A percentile compares a stretch with the other conserved stretches of the same genome.
Conservation (phyloP, 2,329 filamentous ascomycete genomes). For the Pseudogymnoascus destructans region DNA sequence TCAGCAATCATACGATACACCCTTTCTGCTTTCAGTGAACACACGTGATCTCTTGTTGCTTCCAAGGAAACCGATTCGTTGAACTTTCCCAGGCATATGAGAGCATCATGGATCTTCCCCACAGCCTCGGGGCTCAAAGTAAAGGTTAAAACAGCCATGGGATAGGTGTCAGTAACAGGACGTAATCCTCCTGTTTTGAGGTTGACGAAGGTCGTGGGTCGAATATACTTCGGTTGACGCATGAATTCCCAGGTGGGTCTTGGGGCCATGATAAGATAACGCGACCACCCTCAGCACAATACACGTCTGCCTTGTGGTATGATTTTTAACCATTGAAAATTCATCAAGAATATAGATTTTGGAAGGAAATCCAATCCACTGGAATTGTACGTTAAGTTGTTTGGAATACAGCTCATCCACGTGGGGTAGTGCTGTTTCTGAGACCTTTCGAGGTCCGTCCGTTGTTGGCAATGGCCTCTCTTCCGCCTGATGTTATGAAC, state of each 20-base stretch:
- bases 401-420: background rate
- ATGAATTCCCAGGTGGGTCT: background rate
- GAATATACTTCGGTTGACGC: background rate
- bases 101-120: slow-evolving; percentile 54
- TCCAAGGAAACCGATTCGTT: slow-evolving; percentile 68
- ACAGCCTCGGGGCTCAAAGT: slow-evolving; percentile 63
- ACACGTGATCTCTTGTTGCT: slow-evolving; percentile 53
- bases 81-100: slow-evolving; percentile 66
- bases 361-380: background rate
- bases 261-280: background rate
- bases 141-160: slow-evolving; percentile 55
- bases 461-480: slow-evolving; percentile 31
- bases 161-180: background rate
- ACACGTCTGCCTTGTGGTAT: background rate
- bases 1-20: slow-evolving; percentile 7
- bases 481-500: slow-evolving; percentile 40
- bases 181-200: background rate
- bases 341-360: background rate
- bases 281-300: background rate
- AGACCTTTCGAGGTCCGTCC: background rate
- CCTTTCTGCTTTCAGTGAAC: slow-evolving; percentile 21
- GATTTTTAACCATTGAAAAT: background rate
- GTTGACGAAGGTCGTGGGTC: background rate
- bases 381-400: background rate
- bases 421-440: background rate